These are phyloP conservation scores for Coelastrella sp. DNA, from an alignment of 139 green algal species.

Conservation along the genomic window DNA sequence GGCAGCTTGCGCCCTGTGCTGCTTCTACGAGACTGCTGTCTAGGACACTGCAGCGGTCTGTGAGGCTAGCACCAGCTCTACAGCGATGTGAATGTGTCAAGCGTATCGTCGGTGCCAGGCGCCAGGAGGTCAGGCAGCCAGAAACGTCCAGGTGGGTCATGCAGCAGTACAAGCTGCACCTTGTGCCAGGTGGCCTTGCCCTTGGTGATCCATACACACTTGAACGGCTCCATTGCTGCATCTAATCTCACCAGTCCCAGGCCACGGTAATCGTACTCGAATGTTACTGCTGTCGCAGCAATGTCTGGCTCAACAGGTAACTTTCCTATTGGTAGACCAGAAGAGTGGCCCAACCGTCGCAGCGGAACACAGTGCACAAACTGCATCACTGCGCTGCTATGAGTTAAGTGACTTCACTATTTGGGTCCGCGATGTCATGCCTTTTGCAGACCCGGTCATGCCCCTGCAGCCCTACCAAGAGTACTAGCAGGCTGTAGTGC, in stretches of 20 bases:
- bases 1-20: neutral
- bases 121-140: neutral
- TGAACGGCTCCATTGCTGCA: neutral
- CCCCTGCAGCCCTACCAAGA: neutral
- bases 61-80: neutral
- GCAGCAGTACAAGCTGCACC: neutral
- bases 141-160: neutral
- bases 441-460: neutral
- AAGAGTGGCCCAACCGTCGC: too few species aligned
- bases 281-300: too few species aligned
- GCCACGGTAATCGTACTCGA: too few species aligned
- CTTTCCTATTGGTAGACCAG: too few species aligned
- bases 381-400: too few species aligned
- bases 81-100: neutral
- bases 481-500: conserved; percentile 30
- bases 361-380: too few species aligned
- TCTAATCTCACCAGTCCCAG: too few species aligned
- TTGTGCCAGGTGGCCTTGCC: neutral
- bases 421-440: too few species aligned
- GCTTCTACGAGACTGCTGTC: neutral
- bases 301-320: too few species aligned
- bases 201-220: neutral
- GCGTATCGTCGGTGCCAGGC: neutral
- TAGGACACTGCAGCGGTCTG: neutral
- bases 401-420: too few species aligned